Percentiles rank a stretch among this genome's conserved stretches.
These are phyloP conservation scores for Pseudogymnoascus sp. DNA, from an alignment of 2,329 filamentous ascomycete genomes.

Conservation along the genomic window DNA sequence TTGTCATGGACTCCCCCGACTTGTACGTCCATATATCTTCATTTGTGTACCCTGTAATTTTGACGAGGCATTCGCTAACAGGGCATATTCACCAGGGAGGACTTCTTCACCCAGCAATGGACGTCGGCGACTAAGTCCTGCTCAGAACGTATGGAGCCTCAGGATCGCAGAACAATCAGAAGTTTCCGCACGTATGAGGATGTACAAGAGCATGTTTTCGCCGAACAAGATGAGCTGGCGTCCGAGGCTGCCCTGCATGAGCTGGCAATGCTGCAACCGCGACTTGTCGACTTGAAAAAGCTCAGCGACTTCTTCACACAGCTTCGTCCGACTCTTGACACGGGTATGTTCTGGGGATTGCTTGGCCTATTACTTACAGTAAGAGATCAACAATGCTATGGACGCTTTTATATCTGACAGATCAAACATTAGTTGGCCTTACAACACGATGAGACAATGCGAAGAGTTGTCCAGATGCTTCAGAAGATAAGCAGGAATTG, in stretches of 20 bases:
- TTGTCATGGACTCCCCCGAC: neutral
- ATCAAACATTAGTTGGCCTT: neutral
- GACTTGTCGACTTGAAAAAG: neutral
- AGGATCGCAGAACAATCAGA: neutral
- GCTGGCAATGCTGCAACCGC: neutral
- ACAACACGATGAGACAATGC: neutral
- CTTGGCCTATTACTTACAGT: neutral
- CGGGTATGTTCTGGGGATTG: neutral
- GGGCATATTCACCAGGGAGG: neutral
- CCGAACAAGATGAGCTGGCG: neutral
- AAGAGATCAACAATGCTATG: neutral
- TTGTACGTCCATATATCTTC: neutral
- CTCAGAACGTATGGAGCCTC: neutral
- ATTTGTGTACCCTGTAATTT: neutral
- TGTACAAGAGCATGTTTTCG: neutral
- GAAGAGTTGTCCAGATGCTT: neutral
- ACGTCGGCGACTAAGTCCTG: neutral
- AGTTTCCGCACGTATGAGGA: neutral
- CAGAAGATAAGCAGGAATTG: neutral
- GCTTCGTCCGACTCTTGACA: neutral
- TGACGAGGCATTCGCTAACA: neutral
- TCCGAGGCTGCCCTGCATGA: neutral
- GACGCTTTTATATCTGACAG: neutral
- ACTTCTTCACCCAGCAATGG: neutral
- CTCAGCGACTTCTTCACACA: neutral